Base-by-base conservation (phyloP, 2,329 filamentous ascomycete species). In the Aureobasidium melanogenum region DNA sequence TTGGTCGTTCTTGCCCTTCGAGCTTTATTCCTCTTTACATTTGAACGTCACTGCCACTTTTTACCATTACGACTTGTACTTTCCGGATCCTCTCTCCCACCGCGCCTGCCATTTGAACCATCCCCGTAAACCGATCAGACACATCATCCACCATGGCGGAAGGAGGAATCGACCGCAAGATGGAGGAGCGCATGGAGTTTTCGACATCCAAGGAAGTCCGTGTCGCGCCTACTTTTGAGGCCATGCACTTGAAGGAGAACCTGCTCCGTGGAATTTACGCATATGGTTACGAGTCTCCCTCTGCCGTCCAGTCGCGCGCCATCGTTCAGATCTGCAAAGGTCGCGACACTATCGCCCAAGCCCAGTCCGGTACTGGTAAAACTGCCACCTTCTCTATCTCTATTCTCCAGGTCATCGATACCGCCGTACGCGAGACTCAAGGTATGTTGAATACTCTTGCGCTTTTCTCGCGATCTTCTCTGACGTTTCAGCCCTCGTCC, bases 261-360 rank as follows among this genome's bases (percentile, higher is more conserved):
- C 86, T 99, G 38, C 85, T 99, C 67, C 92, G 94, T 67, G 94
- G 94, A 66, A 93, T 99, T 73, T 99, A 99, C 73, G 94, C 94
- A 38, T 99, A 99, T 70, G 94, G 94, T 66, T 99, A 97, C 77
- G 94, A 99, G 75, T 97, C 94, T 2, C 94, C 94, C 14, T 99
- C 94, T 0, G 94, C 94, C 15, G 93, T 99, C 19, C 94, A 99
- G 79, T 97, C 93, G 67, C 90, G 94, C 72, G 94, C 94, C 58
- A 99, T 99, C 72, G 94, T 99, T 54, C 94, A 97, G 78, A 89
- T 99, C 71, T 99, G 94, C 85, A 97, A 97, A 78, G 94, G 94
- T 66, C 91, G 94, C 77, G 94, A 99, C 76, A 97, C 94, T 65
- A 99, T 99, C 72, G 94, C 94, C 19, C 94, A 99, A 74, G 94